phyloP scores from a whole-genome alignment of 257 asterid genomes.

The Solanum piurae region DNA sequence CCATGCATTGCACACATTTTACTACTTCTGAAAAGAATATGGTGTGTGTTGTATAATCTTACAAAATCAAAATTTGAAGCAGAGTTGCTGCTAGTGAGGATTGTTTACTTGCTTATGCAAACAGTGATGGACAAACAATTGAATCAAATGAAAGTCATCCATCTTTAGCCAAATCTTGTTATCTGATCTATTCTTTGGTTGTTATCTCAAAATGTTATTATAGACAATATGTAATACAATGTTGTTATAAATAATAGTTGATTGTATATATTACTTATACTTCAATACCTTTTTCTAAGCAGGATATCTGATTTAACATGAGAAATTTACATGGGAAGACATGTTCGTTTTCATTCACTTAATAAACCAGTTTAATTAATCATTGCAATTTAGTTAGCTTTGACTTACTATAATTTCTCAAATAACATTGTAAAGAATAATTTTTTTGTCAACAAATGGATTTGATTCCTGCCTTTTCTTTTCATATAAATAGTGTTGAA shows the following conservation, averaged over 20 bases:
- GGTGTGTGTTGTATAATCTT: background rate
- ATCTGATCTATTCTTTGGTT: background rate
- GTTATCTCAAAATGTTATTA: background rate
- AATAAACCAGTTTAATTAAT: background rate
- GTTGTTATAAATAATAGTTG: too few species aligned
- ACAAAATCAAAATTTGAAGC: background rate
- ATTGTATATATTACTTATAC: too few species aligned
- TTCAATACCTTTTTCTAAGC: too few species aligned
- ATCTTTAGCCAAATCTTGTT: background rate
- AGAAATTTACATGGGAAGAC: too few species aligned
- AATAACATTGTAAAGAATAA: background rate
- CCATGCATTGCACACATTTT: background rate
- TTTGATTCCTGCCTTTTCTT: background rate
- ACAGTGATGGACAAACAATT: background rate
- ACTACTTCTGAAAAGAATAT: background rate
- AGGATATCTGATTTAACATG: too few species aligned
- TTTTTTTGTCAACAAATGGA: background rate
- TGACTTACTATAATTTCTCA: background rate
- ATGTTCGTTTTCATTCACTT: rapidly evolving
- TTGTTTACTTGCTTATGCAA: background rate
- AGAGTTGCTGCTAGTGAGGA: background rate
- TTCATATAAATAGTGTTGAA: background rate
- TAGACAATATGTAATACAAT: background rate
- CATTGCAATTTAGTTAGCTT: background rate
- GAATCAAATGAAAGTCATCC: background rate